These are phyloP conservation scores for Podila verticillata DNA, from an alignment of 192 early-diverging fungal species.

Conservation along the genomic window DNA sequence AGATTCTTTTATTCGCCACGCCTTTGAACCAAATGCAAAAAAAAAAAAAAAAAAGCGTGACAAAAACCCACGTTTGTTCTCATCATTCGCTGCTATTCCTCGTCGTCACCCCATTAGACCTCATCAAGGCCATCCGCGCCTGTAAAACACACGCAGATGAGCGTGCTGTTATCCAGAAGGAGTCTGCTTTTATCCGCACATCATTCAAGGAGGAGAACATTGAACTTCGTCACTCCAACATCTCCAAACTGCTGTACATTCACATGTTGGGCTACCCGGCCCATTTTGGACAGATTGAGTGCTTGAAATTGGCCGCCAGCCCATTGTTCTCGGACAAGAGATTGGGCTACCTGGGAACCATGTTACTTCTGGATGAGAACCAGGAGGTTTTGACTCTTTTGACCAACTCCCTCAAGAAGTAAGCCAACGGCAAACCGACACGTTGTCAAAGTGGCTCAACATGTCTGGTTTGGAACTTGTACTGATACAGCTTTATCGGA, in stretches of 20 bases:
- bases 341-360: constrained; percentile 97
- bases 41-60: background rate
- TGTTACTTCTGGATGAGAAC: constrained; percentile 98
- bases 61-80: background rate
- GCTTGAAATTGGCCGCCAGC: constrained; percentile 95
- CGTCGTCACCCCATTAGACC: constrained; percentile 64
- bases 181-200: constrained; percentile 95
- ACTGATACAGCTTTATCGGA: too few species aligned
- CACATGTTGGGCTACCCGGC: constrained; percentile 99
- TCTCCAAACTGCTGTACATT: constrained; percentile 98
- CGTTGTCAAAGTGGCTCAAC: background rate
- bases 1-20: background rate
- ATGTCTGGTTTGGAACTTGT: background rate
- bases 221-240: constrained; percentile 91
- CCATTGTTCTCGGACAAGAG: constrained; percentile 96
- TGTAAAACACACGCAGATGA: constrained; percentile 99
- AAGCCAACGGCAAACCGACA: constrained; percentile 15
- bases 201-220: constrained; percentile 96
- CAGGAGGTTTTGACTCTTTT: constrained; percentile 96
- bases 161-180: constrained; percentile 95
- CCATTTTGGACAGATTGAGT: constrained; percentile 99
- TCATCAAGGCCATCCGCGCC: constrained; percentile 97
- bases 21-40: background rate
- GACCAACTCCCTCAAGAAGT: constrained; percentile 98
- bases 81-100: background rate